These are phyloP conservation scores for Lentinula sp. DNA, from an alignment of 768 basidiomycete species.

Conservation along the genomic window DNA sequence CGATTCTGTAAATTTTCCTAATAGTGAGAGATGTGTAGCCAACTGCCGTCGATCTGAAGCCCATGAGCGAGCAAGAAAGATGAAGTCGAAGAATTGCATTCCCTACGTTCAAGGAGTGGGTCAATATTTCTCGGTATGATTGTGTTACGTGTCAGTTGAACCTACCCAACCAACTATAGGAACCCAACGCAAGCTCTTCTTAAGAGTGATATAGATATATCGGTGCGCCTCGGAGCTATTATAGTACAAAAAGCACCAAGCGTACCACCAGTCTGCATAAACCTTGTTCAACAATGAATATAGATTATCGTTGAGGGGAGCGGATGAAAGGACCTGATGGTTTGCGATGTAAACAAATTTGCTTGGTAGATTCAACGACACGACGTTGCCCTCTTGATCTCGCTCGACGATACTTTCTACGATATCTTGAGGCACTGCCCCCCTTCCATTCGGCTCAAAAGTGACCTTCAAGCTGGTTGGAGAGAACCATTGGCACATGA, in stretches of 20 bases:
- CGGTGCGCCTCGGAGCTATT: constrained; percentile 54
- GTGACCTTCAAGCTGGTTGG: constrained; percentile 69
- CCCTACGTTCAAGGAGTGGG: constrained; percentile 35
- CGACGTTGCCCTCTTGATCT: constrained; percentile 49
- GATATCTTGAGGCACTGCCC: constrained; percentile 55
- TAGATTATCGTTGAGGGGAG: neutral
- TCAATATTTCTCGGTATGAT: neutral
- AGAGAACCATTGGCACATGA: constrained; percentile 79
- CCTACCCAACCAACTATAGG: constrained; percentile 87
- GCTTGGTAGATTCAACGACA: constrained; percentile 63
- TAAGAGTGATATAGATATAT: constrained; percentile 86
- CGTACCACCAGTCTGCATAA: constrained; percentile 84
- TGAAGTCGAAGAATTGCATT: constrained; percentile 94
- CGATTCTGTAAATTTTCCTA: constrained; percentile 65
- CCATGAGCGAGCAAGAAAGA: constrained; percentile 91
- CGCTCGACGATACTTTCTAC: constrained; percentile 51
- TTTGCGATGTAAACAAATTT: constrained; percentile 86
- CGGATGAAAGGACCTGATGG: constrained; percentile 63
- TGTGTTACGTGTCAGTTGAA: constrained; percentile 2
- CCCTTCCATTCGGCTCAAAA: constrained; percentile 64
- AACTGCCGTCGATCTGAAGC: constrained; percentile 73
- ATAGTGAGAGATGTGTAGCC: constrained; percentile 53
- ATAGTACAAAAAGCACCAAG: constrained; percentile 79
- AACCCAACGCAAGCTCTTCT: constrained; percentile 82
- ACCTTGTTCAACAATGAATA: constrained; percentile 32